phyloP scores from a whole-genome alignment of 257 asterid species.

The Nemophila menziesii region DNA sequence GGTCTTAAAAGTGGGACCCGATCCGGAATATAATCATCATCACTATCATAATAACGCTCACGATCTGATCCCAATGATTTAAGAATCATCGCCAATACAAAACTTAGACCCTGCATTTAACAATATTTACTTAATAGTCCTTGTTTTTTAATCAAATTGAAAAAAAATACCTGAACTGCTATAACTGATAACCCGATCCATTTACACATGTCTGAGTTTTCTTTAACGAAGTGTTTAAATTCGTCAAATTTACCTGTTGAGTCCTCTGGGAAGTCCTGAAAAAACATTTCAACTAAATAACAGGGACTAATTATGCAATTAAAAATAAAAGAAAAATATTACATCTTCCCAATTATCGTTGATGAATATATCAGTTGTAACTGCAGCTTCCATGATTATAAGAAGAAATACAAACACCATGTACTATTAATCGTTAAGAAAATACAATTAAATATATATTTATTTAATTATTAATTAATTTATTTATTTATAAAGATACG shows the following conservation, averaged over 20 bases:
- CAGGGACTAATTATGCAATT: neutral
- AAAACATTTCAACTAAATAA: slow-evolving; percentile 6
- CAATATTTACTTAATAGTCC: neutral
- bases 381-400: slow-evolving; percentile 69
- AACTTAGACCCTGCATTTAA: slow-evolving; percentile 52
- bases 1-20: slow-evolving; percentile 77
- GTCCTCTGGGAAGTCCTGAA: slow-evolving; percentile 84
- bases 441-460: slow-evolving; percentile 2
- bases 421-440: slow-evolving; percentile 56
- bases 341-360: slow-evolving; percentile 90
- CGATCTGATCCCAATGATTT: slow-evolving; percentile 78
- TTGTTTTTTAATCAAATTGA: neutral
- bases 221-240: slow-evolving; percentile 49
- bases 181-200: slow-evolving; percentile 69
- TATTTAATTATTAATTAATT: too few relatives aligned
- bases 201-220: slow-evolving; percentile 68
- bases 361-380: slow-evolving; percentile 58
- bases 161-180: slow-evolving; percentile 54
- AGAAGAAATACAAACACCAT: slow-evolving; percentile 46
- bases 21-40: slow-evolving; percentile 72
- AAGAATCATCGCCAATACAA: slow-evolving; percentile 68
- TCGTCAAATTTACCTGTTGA: slow-evolving; percentile 60
- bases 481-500: slow-evolving; percentile 12
- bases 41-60: slow-evolving; percentile 82
- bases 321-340: neutral